phyloP scores from a whole-genome alignment of 768 basidiomycete species.

The Flagelloscypha sp. region DNA sequence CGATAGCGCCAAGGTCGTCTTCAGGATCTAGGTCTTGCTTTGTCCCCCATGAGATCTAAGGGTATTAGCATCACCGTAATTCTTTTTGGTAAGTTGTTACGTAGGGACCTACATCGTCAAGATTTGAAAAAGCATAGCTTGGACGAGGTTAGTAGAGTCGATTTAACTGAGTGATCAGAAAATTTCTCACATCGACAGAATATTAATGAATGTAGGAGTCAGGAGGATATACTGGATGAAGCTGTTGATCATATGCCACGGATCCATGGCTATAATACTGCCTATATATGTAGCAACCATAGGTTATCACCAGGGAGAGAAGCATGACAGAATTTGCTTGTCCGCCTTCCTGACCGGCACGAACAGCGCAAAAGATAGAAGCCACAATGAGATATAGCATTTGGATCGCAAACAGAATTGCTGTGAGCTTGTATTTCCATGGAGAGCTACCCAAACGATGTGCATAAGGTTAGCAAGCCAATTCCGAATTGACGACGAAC shows the following conservation, averaged over 20 bases:
- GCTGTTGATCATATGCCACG: slow-evolving; percentile 93
- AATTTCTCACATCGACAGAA: slow-evolving; percentile 60
- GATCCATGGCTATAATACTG: slow-evolving; percentile 81
- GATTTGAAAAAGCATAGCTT: slow-evolving; percentile 80
- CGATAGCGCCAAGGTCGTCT: slow-evolving; percentile 72
- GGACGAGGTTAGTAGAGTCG: slow-evolving; percentile 16
- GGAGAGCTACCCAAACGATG: slow-evolving; percentile 41
- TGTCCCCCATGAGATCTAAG: slow-evolving; percentile 90
- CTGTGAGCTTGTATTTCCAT: slow-evolving; percentile 80
- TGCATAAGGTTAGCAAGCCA: slow-evolving; percentile 10
- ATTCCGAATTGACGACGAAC: slow-evolving; percentile 31
- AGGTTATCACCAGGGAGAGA: slow-evolving; percentile 80
- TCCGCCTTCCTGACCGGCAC: slow-evolving; percentile 61
- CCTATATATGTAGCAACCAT: slow-evolving; percentile 54
- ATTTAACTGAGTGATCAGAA: neutral
- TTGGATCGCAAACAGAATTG: slow-evolving; percentile 63
- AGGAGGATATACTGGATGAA: slow-evolving; percentile 84
- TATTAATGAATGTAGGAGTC: slow-evolving; percentile 73
- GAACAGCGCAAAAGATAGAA: slow-evolving; percentile 72
- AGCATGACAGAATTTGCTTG: slow-evolving; percentile 67
- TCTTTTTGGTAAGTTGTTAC: slow-evolving; percentile 7
- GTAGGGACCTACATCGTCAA: slow-evolving; percentile 60
- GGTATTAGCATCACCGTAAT: too few relatives aligned
- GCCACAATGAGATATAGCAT: slow-evolving; percentile 82
- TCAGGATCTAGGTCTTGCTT: slow-evolving; percentile 56